Evolutionary conservation across 2,329 filamentous ascomycete species (phyloP).

Genomic region (Diaporthe ampelina): DNA sequence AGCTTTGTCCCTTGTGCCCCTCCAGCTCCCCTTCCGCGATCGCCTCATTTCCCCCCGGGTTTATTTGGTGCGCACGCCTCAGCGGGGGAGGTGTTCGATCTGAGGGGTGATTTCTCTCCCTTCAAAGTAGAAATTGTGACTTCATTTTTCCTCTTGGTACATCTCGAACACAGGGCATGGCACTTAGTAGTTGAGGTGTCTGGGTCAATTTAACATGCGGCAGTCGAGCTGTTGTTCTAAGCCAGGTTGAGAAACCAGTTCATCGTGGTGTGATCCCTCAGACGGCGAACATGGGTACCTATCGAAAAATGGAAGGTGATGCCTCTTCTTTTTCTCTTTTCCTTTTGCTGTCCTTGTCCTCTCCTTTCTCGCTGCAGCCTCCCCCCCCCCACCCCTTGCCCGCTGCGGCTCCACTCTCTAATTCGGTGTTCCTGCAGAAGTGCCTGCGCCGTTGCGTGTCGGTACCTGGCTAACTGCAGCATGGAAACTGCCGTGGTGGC

Average conservation of each 20-base stretch:
- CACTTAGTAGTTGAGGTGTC: neutral
- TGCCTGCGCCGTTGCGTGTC: conserved; percentile 17
- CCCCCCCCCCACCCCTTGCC: conserved; percentile 2
- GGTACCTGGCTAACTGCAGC: conserved; percentile 13
- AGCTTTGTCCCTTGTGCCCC: neutral
- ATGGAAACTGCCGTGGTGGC: conserved; percentile 17
- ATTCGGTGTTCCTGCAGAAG: conserved; percentile 38
- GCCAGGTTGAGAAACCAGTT: neutral
- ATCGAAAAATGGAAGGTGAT: neutral
- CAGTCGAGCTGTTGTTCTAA: neutral
- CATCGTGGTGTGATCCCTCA: conserved; percentile 22
- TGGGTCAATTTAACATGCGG: neutral
- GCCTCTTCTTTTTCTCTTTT: neutral
- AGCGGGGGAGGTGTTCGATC: neutral
- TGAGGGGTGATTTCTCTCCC: neutral
- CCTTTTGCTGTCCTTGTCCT: neutral
- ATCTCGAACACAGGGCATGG: neutral
- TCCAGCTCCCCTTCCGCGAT: neutral
- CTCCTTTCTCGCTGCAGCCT: conserved; percentile 37
- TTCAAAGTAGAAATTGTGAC: neutral
- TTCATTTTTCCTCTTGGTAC: neutral
- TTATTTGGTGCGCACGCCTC: neutral
- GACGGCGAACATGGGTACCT: conserved; percentile 7
- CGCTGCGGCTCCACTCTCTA: conserved; percentile 28
- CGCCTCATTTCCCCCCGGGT: neutral